Evolutionary conservation across 495 filamentous ascomycete genomes (phyloP), one percentile per base, ranked within the genome.

Genomic region (Clohesyomyces aquaticus): DNA sequence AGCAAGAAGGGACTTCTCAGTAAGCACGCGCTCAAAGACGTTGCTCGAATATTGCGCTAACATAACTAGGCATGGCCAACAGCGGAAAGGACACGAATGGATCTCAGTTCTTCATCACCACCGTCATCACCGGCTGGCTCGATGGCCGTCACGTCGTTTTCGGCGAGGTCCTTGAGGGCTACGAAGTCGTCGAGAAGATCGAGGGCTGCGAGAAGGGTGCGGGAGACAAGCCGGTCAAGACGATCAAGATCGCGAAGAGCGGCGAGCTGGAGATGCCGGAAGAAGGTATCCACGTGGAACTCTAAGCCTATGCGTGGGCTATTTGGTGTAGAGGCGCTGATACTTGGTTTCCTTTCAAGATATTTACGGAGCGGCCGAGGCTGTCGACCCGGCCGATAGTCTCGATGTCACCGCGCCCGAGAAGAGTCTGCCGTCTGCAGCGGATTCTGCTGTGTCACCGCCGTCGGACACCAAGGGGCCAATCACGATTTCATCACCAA

Each of bases 201-300:
- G 89, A 98, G 81, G 86, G 90, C 71, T 83, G 84, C 52, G 76
- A 82, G 67, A 97, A 91, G 77, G 77, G 75, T 63, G 52, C 77
- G 12, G 83, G 85, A 66, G 91, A 97, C 82, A 91, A 85, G 74
- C 94, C 95, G 54, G 67, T 70, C 59, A 76, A 87, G 78, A 68
- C 80, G 16, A 84, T 99, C 74, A 96, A 90, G 85, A 96, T 98
- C 72, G 86, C 77, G 53, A 95, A 97, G 86, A 93, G 91, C 77
- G 94, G 94, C 71, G 95, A 98, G 83, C 80, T 97, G 55, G 81
- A 85, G 77, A 82, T 93, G 67, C 88, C 91, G 71, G 78, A 86
- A 76, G 92, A 97, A 98, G 94, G 94, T 98, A 97, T 90, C 83
- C 90, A 95, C 77, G 87, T 88, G 78, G 94, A 98, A 78, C 90